Conservation (phyloP, 148 eudicot genomes). For the Suaeda aralocaspica region DNA sequence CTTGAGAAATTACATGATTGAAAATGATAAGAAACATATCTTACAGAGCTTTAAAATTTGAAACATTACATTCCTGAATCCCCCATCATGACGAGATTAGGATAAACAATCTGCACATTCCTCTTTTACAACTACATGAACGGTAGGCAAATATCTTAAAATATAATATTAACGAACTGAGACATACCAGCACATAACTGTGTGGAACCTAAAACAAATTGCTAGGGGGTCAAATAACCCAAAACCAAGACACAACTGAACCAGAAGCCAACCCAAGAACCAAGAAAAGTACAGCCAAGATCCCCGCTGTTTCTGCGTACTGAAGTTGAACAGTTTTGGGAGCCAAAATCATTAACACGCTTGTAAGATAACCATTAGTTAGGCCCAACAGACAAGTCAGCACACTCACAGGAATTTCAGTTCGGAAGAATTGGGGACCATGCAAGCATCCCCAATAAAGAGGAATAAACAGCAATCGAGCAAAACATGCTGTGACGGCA, state of each 20-base stretch:
- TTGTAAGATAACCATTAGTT: constrained; percentile 84
- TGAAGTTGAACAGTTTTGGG: constrained; percentile 72
- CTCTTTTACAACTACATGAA: constrained; percentile 8
- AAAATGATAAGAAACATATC: constrained; percentile 3
- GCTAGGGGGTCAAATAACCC: constrained; percentile 53
- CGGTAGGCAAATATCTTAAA: constrained; percentile 3
- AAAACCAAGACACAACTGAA: constrained; percentile 84
- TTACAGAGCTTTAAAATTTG: constrained; percentile 17
- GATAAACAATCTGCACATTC: constrained; percentile 3
- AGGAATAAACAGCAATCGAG: constrained; percentile 67
- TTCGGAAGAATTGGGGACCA: constrained; percentile 70
- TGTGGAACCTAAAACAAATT: background rate
- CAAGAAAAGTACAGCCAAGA: constrained; percentile 66
- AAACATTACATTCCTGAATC: constrained; percentile 15
- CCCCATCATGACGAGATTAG: constrained; percentile 7
- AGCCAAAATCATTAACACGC: constrained; percentile 71
- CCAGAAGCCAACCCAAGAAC: constrained; percentile 76
- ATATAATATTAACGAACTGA: background rate
- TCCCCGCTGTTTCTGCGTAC: constrained; percentile 74
- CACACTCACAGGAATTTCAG: constrained; percentile 74
- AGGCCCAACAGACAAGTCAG: constrained; percentile 86
- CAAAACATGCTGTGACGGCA: constrained; percentile 64
- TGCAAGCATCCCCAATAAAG: constrained; percentile 75
- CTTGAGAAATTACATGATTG: background rate
- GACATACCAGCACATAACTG: background rate